Evolutionary conservation across 345 rosid genomes (phyloP), one percentile per base, ranked within the genome.

Genomic region (Gossypium anomalum): DNA sequence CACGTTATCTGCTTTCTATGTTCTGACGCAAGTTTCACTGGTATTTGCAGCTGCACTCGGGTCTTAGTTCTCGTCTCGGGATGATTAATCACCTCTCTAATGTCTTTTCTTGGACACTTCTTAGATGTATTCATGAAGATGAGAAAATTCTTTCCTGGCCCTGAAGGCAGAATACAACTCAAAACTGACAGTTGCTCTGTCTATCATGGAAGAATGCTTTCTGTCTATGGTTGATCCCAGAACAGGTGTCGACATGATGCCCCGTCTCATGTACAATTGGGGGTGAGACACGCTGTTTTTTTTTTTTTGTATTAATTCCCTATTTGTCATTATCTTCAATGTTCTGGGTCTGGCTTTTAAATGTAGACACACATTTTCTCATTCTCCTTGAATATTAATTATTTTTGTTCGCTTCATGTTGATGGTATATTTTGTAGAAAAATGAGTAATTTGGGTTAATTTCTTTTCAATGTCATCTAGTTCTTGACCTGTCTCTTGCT

Each of bases 141-240:
- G 92, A 84, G 81, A 92, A 87, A 62, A 85, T 86, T 82, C 90
- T 73, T 66, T 92, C 98, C 76, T 90, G 60, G 94, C 93, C 51
- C 75, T 92, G 65, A 94, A 90, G 83, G 98, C 97, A 49, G 97
- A 92, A 84, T 89, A 97, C 87, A 92, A 94, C 89, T 87, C 97
- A 27, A 94, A 90, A 70, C 81, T 94, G 80, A 95, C 89, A 59
- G 94, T 94, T 79, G 90, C 93, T 78, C 91, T 94, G 78, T 86
- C 97, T 52, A 86, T 94, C 53, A 87, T 94, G 97, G 98, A 94
- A 85, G 97, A 92, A 80, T 88, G 95, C 82, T 94, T 94, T 87
- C 90, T 82, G 80, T 83, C 98, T 58, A 94, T 94, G 98, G 82
- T 94, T 71, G 98, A 94, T 85, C 83, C 93, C 59, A 89, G 94